Percentiles rank a stretch among this genome's conserved stretches.
These are phyloP conservation scores for Aspergillus cejpii DNA, from an alignment of 2,329 filamentous ascomycete genomes.

Conservation along the genomic window DNA sequence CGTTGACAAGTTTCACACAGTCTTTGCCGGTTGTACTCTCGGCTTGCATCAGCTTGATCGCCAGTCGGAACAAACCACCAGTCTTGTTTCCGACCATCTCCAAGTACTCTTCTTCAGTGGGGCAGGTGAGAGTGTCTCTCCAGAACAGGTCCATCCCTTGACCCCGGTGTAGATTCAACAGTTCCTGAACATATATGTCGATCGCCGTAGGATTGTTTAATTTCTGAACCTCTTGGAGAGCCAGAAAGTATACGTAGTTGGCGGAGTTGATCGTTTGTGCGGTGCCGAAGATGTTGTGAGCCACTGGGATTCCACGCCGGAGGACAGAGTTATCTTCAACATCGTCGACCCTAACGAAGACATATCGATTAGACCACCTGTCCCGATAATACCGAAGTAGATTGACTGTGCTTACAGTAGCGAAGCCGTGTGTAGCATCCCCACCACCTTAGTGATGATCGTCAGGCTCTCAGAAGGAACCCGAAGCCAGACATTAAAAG, in stretches of 20 bases:
- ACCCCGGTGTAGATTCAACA: constrained; percentile 44
- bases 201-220: constrained; percentile 38
- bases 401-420: constrained; percentile 30
- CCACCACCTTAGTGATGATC: constrained; percentile 41
- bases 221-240: constrained; percentile 38
- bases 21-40: constrained; percentile 37
- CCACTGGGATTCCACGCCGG: constrained; percentile 44
- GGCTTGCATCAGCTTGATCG: constrained; percentile 43
- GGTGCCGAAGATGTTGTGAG: constrained; percentile 46
- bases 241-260: constrained; percentile 46
- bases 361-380: background rate
- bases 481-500: constrained; percentile 42
- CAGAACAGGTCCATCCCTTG: constrained; percentile 47
- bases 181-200: constrained; percentile 41
- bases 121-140: constrained; percentile 42
- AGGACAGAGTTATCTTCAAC: constrained; percentile 46
- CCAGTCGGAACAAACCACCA: constrained; percentile 43
- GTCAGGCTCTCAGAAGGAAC: constrained; percentile 37
- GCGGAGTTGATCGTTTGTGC: constrained; percentile 49
- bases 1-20: constrained; percentile 60
- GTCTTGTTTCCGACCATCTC: constrained; percentile 48
- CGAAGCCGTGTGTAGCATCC: constrained; percentile 44
- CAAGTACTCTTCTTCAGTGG: constrained; percentile 44
- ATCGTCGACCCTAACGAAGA: constrained; percentile 42
- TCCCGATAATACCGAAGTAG: too few species aligned